Percentiles rank a stretch among this genome's conserved stretches.
phyloP scores from a whole-genome alignment of 306 rosid genomes.

The barrel medic (Medicago truncatula) region DNA sequence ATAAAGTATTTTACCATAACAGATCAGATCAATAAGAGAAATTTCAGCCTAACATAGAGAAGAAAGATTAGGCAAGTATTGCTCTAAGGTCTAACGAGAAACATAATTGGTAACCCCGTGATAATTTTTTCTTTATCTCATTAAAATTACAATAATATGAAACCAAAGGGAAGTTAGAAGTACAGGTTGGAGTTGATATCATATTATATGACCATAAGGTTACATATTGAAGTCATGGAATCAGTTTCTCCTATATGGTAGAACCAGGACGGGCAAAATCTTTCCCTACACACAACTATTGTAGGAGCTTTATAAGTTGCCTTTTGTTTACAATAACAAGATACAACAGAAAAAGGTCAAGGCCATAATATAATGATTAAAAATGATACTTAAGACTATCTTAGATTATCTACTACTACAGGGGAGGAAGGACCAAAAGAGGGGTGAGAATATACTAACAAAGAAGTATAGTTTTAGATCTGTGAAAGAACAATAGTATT shows the following conservation, averaged over 20 bases:
- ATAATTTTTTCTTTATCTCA: neutral
- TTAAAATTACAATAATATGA: slow-evolving; percentile 10
- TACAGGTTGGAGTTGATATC: neutral
- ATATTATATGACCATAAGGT: neutral
- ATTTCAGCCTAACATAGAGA: slow-evolving; percentile 7
- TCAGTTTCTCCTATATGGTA: neutral
- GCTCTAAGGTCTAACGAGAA: slow-evolving; percentile 23
- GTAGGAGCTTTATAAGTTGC: neutral
- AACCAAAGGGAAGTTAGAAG: neutral
- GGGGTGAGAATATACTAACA: neutral
- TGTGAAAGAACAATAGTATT: slow-evolving; percentile 1
- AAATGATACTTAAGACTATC: slow-evolving; percentile 26
- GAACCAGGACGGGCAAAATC: neutral
- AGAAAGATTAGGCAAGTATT: slow-evolving; percentile 21
- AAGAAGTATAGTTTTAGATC: slow-evolving; percentile 24
- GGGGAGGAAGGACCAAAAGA: too few species aligned
- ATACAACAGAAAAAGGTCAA: slow-evolving; percentile 17
- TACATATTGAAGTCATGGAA: neutral
- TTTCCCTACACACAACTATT: neutral
- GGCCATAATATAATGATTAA: slow-evolving; percentile 19
- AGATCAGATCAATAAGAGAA: slow-evolving; percentile 19
- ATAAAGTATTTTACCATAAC: neutral
- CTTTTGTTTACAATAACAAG: slow-evolving; percentile 13
- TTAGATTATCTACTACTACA: neutral
- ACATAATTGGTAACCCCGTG: neutral